Evolutionary conservation across 2,329 filamentous ascomycete genomes (phyloP), one percentile per base, ranked within the genome.

Genomic region (Cladosporium sp.): DNA sequence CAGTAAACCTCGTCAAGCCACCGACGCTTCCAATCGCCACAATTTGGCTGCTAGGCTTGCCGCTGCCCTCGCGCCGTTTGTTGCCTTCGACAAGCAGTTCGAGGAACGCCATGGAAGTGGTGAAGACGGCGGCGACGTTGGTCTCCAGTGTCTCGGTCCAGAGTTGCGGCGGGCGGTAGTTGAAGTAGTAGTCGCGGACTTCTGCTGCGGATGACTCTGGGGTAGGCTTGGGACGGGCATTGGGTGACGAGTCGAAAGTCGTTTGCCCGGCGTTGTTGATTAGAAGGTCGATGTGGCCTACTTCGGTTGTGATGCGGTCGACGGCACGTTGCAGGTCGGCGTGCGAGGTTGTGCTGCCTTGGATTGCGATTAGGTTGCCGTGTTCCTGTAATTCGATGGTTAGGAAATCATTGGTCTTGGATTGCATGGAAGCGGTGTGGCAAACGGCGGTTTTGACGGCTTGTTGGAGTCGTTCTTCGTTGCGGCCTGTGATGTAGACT

Each of bases 211-310:
- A 64, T 5, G 64, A 65, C 36, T 71, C 65, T 0, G 58, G 47
- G 5, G 63, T 70, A 37, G 73, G 75, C 52, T 74, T 66, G 0
- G 80, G 79, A 0, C 80, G 77, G 19, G 69, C 65, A 51, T 71
- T 65, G 39, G 69, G 68, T 11, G 58, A 60, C 45, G 59, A 51
- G 59, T 70, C 69, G 55, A 60, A 66, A 19, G 69, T 68, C 5
- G 69, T 69, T 51, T 66, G 47, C 25, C 81, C 81, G 15, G 80
- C 80, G 62, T 83, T 83, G 66, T 79, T 78, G 65, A 83, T 73
- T 0, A 83, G 70, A 22, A 83, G 74, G 64, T 84, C 80, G 59
- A 83, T 75, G 63, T 80, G 75, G 42, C 75, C 77, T 3, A 67
- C 67, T 25, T 81, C 75, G 7, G 68, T 61, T 5, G 73, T 70